A percentile compares a stretch with the other conserved stretches of the same genome.
These are phyloP conservation scores for Phytophthora macrochlamydospora DNA, from an alignment of 352 stramenopile genomes.

Conservation along the genomic window DNA sequence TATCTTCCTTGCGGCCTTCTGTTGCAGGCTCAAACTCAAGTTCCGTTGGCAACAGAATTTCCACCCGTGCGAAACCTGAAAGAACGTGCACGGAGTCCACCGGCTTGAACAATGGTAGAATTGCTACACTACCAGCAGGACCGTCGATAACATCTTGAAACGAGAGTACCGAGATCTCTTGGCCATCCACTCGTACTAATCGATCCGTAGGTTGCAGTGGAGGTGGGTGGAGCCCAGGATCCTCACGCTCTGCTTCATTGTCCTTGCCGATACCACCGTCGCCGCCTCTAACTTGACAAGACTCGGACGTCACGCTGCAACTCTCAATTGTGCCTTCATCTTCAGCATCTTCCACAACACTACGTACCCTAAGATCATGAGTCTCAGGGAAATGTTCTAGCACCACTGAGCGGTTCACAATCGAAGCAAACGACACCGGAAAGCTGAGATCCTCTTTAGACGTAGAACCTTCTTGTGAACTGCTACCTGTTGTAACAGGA, in stretches of 20 bases:
- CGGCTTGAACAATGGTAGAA: conserved; percentile 59
- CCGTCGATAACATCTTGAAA: conserved; percentile 53
- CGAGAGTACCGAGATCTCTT: conserved; percentile 43
- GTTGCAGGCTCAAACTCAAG: conserved; percentile 60
- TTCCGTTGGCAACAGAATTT: conserved; percentile 55
- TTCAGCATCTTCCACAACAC: conserved; percentile 15
- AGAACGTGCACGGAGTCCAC: conserved; percentile 41
- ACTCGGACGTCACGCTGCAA: conserved; percentile 5
- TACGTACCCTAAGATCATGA: conserved; percentile 26
- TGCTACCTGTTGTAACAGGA: not conserved
- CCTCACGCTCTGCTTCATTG: conserved; percentile 5
- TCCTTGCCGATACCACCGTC: not conserved
- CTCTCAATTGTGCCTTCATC: conserved; percentile 7
- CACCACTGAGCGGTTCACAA: conserved; percentile 31
- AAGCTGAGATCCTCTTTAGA: conserved; percentile 31
- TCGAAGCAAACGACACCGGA: conserved; percentile 30
- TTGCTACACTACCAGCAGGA: conserved; percentile 39
- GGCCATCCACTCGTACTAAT: conserved; percentile 53
- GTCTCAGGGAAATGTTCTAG: conserved; percentile 30
- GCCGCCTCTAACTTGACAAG: conserved; percentile 5
- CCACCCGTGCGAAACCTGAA: conserved; percentile 62
- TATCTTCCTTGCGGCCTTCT: conserved; percentile 24
- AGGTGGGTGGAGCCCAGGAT: conserved; percentile 21
- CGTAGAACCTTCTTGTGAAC: not conserved
- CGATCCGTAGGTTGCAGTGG: conserved; percentile 44